These are phyloP conservation scores for Lippia alba DNA, from an alignment of 305 asterid genomes.

Conservation along the genomic window DNA sequence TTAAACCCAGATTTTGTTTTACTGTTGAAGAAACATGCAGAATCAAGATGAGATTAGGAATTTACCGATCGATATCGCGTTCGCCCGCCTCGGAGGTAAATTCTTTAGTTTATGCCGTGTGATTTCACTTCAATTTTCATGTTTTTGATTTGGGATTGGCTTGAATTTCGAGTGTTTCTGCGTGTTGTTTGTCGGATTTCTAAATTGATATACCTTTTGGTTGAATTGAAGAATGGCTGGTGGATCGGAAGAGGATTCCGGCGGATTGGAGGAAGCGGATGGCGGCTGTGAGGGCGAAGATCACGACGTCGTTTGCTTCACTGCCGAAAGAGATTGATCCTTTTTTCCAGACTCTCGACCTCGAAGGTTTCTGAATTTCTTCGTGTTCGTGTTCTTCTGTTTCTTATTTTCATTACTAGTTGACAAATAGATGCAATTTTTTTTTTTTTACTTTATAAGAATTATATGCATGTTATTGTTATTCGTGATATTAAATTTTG, in stretches of 20 bases:
- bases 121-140: conserved; percentile 10
- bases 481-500: conserved; percentile 12
- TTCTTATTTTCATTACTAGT: conserved; percentile 4
- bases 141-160: not conserved
- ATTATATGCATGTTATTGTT: not conserved
- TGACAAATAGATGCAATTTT: not conserved
- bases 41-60: conserved; percentile 76
- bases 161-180: not conserved
- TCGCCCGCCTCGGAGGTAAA: conserved; percentile 93
- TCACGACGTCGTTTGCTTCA: conserved; percentile 72
- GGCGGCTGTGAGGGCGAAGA: conserved; percentile 83
- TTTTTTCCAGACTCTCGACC: conserved; percentile 74
- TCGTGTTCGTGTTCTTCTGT: not conserved
- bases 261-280: conserved; percentile 89
- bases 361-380: conserved; percentile 65
- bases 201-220: conserved; percentile 26
- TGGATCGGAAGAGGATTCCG: conserved; percentile 94
- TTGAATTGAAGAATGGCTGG: conserved; percentile 84
- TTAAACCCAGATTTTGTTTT: conserved; percentile 23
- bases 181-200: not conserved
- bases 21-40: conserved; percentile 51
- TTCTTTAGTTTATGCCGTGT: not conserved
- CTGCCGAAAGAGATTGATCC: conserved; percentile 90
- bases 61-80: conserved; percentile 94
- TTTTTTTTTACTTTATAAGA: not conserved